Evolutionary conservation across 352 stramenopile species (phyloP).

Genomic region (Phytopythium helicoides): DNA sequence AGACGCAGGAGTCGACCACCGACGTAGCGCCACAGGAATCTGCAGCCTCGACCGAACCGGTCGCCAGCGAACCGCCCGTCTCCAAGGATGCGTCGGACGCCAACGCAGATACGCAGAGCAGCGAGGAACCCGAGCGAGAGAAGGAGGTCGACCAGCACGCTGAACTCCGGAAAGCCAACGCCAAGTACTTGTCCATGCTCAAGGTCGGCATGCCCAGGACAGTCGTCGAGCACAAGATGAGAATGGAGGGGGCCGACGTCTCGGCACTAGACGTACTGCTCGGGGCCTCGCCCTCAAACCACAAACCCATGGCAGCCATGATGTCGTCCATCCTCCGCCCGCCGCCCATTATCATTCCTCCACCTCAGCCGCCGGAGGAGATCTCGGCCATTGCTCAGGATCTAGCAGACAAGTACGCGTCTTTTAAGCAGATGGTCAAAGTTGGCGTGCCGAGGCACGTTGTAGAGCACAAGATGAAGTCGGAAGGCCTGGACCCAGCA

Average conservation of each 20-base stretch:
- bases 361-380: conserved; percentile 27
- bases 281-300: conserved; percentile 6
- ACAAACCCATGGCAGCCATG: not conserved
- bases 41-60: not conserved
- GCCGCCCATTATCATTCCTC: conserved; percentile 26
- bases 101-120: not conserved
- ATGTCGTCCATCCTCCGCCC: conserved; percentile 29
- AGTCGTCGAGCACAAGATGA: conserved; percentile 76
- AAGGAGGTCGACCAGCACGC: conserved; percentile 25
- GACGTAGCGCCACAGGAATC: not conserved
- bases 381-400: conserved; percentile 10
- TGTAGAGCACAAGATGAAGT: conserved; percentile 64
- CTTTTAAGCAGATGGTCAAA: conserved; percentile 73
- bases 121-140: not conserved
- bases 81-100: conserved; percentile 1
- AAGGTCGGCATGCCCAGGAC: conserved; percentile 66
- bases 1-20: conserved; percentile 3
- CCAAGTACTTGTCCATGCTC: conserved; percentile 76
- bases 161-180: conserved; percentile 25
- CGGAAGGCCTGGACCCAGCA: conserved; percentile 42
- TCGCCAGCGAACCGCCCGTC: not conserved
- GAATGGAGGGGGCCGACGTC: conserved; percentile 51
- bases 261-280: conserved; percentile 54
- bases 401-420: conserved; percentile 33
- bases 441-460: conserved; percentile 51